Percentiles rank a stretch among this genome's conserved stretches.
phyloP scores from a whole-genome alignment of 116 monocot genomes.

The Dioscorea cayenensis region DNA sequence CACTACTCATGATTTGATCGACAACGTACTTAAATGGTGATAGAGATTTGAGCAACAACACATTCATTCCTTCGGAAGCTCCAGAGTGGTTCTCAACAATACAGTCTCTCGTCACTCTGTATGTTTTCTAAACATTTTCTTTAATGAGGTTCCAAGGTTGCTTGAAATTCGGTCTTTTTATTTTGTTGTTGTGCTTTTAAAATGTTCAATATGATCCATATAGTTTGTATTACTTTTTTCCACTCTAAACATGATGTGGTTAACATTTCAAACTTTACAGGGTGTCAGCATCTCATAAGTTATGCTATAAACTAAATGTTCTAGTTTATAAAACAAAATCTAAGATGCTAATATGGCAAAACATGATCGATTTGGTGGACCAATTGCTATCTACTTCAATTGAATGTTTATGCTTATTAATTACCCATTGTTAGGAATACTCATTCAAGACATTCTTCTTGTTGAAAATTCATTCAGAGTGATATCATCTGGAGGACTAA shows the following conservation, averaged over 20 bases:
- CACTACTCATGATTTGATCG: background rate
- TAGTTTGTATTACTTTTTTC: too few relatives aligned
- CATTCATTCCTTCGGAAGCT: slow-evolving; percentile 54
- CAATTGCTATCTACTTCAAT: too few relatives aligned
- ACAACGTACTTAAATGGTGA: background rate
- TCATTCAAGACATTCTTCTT: background rate
- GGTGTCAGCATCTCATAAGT: too few relatives aligned
- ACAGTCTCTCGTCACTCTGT: slow-evolving; percentile 53
- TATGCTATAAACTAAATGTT: too few relatives aligned
- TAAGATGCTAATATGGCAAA: too few relatives aligned
- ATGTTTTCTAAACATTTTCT: slow-evolving; percentile 13
- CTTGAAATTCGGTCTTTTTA: background rate
- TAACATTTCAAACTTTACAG: too few relatives aligned
- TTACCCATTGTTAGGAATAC: background rate
- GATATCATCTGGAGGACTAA: slow-evolving; percentile 51
- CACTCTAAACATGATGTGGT: too few relatives aligned
- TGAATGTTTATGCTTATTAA: too few relatives aligned
- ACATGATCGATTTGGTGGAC: too few relatives aligned
- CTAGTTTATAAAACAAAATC: too few relatives aligned
- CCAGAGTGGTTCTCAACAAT: slow-evolving; percentile 66
- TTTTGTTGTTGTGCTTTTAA: too few relatives aligned
- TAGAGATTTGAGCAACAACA: slow-evolving; percentile 93
- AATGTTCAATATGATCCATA: too few relatives aligned
- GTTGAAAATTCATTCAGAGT: slow-evolving; percentile 24
- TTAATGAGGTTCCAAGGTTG: background rate